Conservation (phyloP, 2,329 filamentous ascomycete genomes). For the Colletotrichum sp. region DNA sequence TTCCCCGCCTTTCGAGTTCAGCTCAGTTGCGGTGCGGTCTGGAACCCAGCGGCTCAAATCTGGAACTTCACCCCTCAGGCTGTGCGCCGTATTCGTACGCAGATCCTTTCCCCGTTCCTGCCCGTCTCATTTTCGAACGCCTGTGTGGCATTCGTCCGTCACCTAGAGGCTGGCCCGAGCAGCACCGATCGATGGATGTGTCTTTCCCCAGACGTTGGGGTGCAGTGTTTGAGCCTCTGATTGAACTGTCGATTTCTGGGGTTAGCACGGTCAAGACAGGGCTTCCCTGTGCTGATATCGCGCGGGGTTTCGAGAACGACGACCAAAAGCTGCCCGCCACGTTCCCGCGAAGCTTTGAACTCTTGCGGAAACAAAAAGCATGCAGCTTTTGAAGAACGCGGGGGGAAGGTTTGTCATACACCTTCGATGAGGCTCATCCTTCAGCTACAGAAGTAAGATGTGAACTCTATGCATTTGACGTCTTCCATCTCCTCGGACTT, state of each 20-base stretch:
- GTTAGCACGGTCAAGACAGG: neutral
- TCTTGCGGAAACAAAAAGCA: neutral
- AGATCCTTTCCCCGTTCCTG: neutral
- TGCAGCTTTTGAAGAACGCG: neutral
- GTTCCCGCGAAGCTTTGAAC: neutral
- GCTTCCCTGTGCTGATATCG: neutral
- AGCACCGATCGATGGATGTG: neutral
- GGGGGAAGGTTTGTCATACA: neutral
- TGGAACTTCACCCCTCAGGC: constrained; percentile 3
- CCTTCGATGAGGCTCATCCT: neutral
- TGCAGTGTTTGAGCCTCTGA: neutral
- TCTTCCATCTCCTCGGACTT: neutral
- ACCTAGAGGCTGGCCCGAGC: constrained; percentile 3
- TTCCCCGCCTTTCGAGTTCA: constrained; percentile 8
- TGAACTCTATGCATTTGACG: neutral
- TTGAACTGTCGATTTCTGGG: neutral
- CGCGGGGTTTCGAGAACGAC: neutral
- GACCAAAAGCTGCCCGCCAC: neutral
- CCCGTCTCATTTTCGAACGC: neutral
- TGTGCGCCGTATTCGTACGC: constrained; percentile 10
- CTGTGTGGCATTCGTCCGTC: neutral
- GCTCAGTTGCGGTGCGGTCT: neutral
- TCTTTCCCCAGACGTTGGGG: neutral
- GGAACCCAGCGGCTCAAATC: neutral
- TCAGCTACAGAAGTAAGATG: neutral